Evolutionary conservation across 495 filamentous ascomycete species (phyloP).

Genomic region (Beverwykella pulmonaria): DNA sequence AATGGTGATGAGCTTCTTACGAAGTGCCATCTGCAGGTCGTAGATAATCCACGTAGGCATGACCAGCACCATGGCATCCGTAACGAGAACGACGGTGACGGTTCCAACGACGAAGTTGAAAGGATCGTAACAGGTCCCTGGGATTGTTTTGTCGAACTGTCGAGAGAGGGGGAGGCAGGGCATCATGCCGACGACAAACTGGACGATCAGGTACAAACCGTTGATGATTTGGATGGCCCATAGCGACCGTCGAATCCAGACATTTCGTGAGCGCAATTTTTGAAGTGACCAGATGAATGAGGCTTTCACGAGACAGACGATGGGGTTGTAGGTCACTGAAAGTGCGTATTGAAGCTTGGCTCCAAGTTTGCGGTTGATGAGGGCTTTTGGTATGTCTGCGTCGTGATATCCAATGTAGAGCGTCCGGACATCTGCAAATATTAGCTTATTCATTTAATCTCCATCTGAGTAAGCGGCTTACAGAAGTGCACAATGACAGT

Average conservation of each 20-base stretch:
- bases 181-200: neutral
- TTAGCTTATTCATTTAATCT: neutral
- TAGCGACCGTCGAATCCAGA: slow-evolving; percentile 13
- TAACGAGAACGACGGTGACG: slow-evolving; percentile 14
- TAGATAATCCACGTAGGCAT: slow-evolving; percentile 28
- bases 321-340: slow-evolving; percentile 14
- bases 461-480: neutral
- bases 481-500: slow-evolving; percentile 11
- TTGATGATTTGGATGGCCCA: slow-evolving; percentile 18
- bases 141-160: slow-evolving; percentile 5
- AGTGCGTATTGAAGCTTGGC: slow-evolving; percentile 14
- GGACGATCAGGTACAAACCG: neutral
- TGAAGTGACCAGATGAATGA: slow-evolving; percentile 21
- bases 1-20: slow-evolving; percentile 10
- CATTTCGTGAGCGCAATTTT: slow-evolving; percentile 14
- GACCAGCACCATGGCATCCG: slow-evolving; percentile 12
- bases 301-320: slow-evolving; percentile 16
- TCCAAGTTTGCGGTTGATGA: neutral
- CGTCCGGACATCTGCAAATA: neutral
- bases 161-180: slow-evolving; percentile 3
- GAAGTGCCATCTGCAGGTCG: slow-evolving; percentile 18
- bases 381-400: neutral
- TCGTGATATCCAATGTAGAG: slow-evolving; percentile 16
- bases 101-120: slow-evolving; percentile 7
- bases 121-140: slow-evolving; percentile 6